Conservation (phyloP, 148 eudicot genomes). For the Talinum fruticosum region DNA sequence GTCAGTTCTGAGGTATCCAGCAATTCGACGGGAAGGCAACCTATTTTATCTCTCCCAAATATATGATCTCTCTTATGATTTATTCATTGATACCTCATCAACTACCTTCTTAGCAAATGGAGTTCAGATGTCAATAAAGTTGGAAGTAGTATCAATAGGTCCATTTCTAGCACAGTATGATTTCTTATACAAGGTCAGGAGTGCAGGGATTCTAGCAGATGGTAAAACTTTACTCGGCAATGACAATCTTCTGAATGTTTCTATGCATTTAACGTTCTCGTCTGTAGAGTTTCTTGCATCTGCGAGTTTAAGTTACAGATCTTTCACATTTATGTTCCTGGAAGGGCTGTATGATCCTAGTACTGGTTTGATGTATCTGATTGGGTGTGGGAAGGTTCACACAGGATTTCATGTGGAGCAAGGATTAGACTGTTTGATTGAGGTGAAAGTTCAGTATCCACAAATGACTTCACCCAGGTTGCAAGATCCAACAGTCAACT, state of each 20-base stretch:
- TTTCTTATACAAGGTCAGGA: neutral
- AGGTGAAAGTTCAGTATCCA: slow-evolving; percentile 28
- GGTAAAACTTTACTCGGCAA: slow-evolving; percentile 2
- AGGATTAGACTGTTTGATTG: slow-evolving; percentile 30
- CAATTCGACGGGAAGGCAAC: slow-evolving; percentile 16
- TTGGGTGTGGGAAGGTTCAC: slow-evolving; percentile 28
- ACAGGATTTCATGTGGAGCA: slow-evolving; percentile 14
- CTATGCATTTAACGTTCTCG: slow-evolving; percentile 10
- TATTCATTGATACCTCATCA: neutral
- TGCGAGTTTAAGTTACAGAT: neutral
- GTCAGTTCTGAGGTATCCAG: slow-evolving; percentile 16
- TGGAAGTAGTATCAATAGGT: slow-evolving; percentile 30
- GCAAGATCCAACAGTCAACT: slow-evolving; percentile 25
- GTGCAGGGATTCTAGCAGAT: slow-evolving; percentile 9
- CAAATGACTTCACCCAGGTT: slow-evolving; percentile 24
- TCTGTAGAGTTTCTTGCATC: neutral
- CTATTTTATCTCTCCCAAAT: neutral
- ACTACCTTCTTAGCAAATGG: neutral
- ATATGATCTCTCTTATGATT: slow-evolving; percentile 19
- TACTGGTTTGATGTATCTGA: slow-evolving; percentile 21
- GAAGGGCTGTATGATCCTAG: slow-evolving; percentile 34
- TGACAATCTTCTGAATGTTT: slow-evolving; percentile 16
- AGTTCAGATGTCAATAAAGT: slow-evolving; percentile 3
- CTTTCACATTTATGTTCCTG: slow-evolving; percentile 8
- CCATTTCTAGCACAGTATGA: slow-evolving; percentile 20